Evolutionary conservation across 495 filamentous ascomycete species (phyloP), one percentile per base, ranked within the genome.

Genomic region (Poronia punctata): DNA sequence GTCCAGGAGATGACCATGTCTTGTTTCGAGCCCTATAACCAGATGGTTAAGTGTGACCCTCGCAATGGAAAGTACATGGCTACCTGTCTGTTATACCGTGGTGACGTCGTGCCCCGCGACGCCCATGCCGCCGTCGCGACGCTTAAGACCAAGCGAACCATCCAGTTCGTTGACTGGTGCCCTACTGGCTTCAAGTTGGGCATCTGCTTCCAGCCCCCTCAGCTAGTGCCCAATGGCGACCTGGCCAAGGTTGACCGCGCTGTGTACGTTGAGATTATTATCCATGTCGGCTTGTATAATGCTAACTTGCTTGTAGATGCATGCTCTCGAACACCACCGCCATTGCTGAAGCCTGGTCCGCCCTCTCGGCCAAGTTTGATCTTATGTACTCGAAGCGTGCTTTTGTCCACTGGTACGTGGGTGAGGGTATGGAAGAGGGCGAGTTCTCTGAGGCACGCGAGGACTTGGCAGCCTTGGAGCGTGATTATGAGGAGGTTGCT

Each of bases 331-430:
- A 98, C 78, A 98, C 93, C 45, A 98, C 92, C 29, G 92, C 92
- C 57, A 98, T 98, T 62, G 86, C 89, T 57, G 90, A 98, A 74
- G 92, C 92, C 41, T 98, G 92, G 92, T 87, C 88, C 34, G 86
- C 90, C 55, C 83, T 98, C 37, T 93, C 90, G 40, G 83, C 84
- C 78, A 98, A 98, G 71, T 98, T 98, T 71, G 92, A 98, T 54
- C 88, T 98, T 61, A 98, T 98, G 92, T 97, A 97, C 78, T 89
- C 89, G 63, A 98, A 98, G 81, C 92, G 92, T 68, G 92, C 92
- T 40, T 98, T 98, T 72, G 92, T 98, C 36, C 92, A 98, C 71
- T 98, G 92, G 92, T 98, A 98, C 57, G 92, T 98, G 63, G 92
- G 92, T 71, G 92, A 98, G 76, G 92, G 92, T 79, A 98, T 98